Conservation (phyloP, 768 basidiomycete species). For the Naganishia friedmannii region DNA sequence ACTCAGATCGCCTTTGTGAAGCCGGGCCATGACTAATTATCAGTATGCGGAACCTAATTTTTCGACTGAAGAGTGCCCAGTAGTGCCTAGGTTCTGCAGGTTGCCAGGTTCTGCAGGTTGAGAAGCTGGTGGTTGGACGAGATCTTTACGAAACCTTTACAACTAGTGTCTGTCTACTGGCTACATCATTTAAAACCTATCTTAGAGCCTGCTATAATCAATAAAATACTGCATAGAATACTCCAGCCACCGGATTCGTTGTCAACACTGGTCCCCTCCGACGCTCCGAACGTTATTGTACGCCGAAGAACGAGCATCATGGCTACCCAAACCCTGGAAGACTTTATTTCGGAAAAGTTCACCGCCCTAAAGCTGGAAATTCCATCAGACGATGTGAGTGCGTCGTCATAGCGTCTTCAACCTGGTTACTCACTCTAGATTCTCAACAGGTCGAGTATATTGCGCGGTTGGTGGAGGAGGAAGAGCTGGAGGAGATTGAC, state of each 20-base stretch:
- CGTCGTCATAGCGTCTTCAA: background rate
- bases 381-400: constrained; percentile 45
- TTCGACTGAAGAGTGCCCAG: background rate
- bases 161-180: too few species aligned
- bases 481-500: constrained; percentile 47
- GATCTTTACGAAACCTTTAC: background rate
- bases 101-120: too few species aligned
- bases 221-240: too few species aligned
- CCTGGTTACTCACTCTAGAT: background rate
- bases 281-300: background rate
- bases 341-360: constrained; percentile 39
- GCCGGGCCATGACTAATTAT: background rate
- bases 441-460: constrained; percentile 46
- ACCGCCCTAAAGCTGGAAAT: constrained; percentile 34
- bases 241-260: too few species aligned
- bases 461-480: constrained; percentile 50
- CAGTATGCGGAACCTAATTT: background rate
- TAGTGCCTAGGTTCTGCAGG: too few species aligned
- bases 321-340: constrained; percentile 38
- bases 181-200: background rate
- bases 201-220: too few species aligned
- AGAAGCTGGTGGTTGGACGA: too few species aligned
- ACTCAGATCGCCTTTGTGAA: too few species aligned
- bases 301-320: background rate
- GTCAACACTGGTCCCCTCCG: too few species aligned